Evolutionary conservation across 495 filamentous ascomycete genomes (phyloP).

Genomic region (Aspergillus ostianus): DNA sequence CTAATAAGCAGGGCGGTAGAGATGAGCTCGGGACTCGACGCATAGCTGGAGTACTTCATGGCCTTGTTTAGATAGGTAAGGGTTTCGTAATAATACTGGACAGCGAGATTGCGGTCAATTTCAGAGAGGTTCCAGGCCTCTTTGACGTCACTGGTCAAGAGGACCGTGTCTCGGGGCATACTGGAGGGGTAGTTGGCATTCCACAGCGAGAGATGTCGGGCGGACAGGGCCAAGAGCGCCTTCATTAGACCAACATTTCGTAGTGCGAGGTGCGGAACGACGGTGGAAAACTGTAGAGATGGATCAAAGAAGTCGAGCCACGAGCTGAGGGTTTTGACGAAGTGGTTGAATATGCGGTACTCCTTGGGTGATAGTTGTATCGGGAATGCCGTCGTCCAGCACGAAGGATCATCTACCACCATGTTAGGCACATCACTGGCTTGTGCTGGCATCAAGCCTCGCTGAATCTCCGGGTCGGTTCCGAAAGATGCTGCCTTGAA

Average conservation of each 20-base stretch:
- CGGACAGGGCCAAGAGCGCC: constrained; percentile 26
- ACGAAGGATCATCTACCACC: constrained; percentile 18
- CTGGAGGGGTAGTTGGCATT: background rate
- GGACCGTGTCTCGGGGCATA: background rate
- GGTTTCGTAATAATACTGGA: constrained; percentile 32
- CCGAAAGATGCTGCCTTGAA: constrained; percentile 30
- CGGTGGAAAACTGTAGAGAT: constrained; percentile 18
- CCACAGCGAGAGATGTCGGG: constrained; percentile 21
- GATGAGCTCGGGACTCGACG: constrained; percentile 25
- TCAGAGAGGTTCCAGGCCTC: background rate
- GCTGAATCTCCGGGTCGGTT: constrained; percentile 19
- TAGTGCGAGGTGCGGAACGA: constrained; percentile 26
- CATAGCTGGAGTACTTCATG: constrained; percentile 25
- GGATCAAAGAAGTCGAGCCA: constrained; percentile 31
- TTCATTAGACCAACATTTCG: constrained; percentile 29
- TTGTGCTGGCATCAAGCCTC: constrained; percentile 10
- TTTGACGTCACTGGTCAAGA: background rate
- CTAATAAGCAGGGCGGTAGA: constrained; percentile 27
- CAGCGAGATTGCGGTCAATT: constrained; percentile 16
- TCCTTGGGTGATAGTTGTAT: constrained; percentile 24
- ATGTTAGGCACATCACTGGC: constrained; percentile 7
- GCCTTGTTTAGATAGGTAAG: constrained; percentile 28
- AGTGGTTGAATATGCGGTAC: constrained; percentile 24
- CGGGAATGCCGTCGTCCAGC: constrained; percentile 18
- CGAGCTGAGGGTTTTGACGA: constrained; percentile 20